A percentile compares a stretch with the other conserved stretches of the same genome.
These are phyloP conservation scores for Ophiostoma sp. DNA, from an alignment of 2,329 filamentous ascomycete genomes.

Conservation along the genomic window DNA sequence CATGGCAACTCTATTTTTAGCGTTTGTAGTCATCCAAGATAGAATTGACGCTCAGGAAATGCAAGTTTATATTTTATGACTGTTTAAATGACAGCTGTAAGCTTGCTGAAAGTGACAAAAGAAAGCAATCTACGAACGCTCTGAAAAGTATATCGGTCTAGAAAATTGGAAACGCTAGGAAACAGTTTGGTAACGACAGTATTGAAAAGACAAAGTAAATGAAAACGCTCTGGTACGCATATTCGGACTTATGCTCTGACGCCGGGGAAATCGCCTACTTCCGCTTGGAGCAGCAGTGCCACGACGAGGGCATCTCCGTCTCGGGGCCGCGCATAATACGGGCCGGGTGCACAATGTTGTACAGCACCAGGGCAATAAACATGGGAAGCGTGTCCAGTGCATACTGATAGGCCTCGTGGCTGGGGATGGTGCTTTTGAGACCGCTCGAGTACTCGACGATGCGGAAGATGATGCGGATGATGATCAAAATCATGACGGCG, in stretches of 20 bases:
- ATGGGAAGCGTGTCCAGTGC: constrained; percentile 56
- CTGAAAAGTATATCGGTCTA: not conserved
- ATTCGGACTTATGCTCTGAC: not conserved
- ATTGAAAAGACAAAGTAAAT: not conserved
- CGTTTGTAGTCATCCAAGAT: no score
- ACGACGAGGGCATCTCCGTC: constrained; percentile 44
- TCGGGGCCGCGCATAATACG: constrained; percentile 46
- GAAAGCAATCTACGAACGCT: not conserved
- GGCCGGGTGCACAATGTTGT: constrained; percentile 51
- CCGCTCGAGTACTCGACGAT: constrained; percentile 57
- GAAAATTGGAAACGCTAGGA: not conserved
- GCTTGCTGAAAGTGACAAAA: not conserved
- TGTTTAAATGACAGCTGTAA: no score
- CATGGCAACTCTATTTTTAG: not conserved
- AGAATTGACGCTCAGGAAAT: no score
- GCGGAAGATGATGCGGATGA: constrained; percentile 60
- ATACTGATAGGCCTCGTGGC: constrained; percentile 50
- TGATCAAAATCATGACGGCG: constrained; percentile 19
- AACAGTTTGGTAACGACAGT: not conserved
- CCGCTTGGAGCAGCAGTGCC: constrained; percentile 12
- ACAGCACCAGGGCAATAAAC: constrained; percentile 46
- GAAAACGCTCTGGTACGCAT: not conserved
- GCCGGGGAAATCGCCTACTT: not conserved
- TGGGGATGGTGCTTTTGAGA: constrained; percentile 39
- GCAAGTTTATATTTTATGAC: no score